Evolutionary conservation across 331 rosid genomes (phyloP).

Genomic region (Spiraea crenata): DNA sequence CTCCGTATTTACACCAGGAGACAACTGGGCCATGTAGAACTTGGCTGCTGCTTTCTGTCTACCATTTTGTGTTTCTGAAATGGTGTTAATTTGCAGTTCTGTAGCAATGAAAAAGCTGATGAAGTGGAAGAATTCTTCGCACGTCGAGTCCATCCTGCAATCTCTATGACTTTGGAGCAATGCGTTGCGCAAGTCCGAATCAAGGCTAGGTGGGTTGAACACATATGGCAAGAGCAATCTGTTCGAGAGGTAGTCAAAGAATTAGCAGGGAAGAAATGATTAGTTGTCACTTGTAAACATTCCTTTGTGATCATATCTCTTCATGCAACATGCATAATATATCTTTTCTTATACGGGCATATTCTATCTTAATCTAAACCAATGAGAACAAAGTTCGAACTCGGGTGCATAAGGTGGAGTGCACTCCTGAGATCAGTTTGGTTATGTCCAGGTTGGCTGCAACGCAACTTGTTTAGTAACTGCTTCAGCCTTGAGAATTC

Average conservation of each 20-base stretch:
- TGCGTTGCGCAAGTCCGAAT: slow-evolving; percentile 55
- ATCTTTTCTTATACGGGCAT: no score
- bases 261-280: slow-evolving; percentile 27
- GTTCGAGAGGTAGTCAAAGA: slow-evolving; percentile 39
- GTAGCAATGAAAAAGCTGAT: slow-evolving; percentile 52
- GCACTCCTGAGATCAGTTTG: no score
- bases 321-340: no score
- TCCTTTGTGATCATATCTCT: no score
- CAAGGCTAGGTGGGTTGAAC: slow-evolving; percentile 62
- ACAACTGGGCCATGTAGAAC: background rate
- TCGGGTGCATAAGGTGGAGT: no score
- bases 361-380: no score
- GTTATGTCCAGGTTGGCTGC: no score
- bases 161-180: slow-evolving; percentile 46
- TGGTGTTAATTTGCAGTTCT: slow-evolving; percentile 33
- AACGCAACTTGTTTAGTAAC: no score
- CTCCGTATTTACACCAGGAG: background rate
- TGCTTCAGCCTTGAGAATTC: background rate
- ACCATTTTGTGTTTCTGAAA: background rate
- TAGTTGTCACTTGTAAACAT: background rate
- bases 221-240: slow-evolving; percentile 40
- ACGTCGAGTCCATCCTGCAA: slow-evolving; percentile 26
- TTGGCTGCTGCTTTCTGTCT: background rate
- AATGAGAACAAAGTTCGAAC: no score
- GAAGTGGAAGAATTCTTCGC: slow-evolving; percentile 53